Base-by-base conservation (phyloP, 495 filamentous ascomycete species). In the Neurospora sp. region DNA sequence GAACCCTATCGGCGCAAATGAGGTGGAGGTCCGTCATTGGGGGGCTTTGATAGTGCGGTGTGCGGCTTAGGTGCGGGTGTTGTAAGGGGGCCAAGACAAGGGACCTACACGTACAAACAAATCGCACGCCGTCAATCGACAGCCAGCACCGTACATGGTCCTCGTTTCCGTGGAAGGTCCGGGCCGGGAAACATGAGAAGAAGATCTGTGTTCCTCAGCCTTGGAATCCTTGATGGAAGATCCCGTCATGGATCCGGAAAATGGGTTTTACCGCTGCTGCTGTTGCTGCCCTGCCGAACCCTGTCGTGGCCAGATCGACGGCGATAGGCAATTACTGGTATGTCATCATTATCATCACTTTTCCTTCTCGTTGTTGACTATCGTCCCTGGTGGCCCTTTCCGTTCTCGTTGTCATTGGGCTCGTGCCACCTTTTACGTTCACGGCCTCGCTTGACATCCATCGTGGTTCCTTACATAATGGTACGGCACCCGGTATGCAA, bases 1-100 rank as follows among this genome's bases (percentile, higher is more conserved):
- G 59, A 75, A 77, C 73, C 73, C 75, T 70, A 73, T 76, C 75
- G 72, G 46, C 68, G 69, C 72, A 75, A 75, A 77, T 75, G 76
- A 77, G 76, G 66, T 75, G 74, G 74, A 71, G 71, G 70, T 31
- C 72, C 71, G 74, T 74, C 72, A 75, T 77, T 75, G 73, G 75
- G 74, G 27, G 71, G 53, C 69, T 66, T 73, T 59, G 53, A 75
- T 73, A 71, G 68, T 72, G 71, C 71, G 59, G 73, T 74, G 59
- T 73, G 73, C 39, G n/a, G 69, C 61, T 27, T 31, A 66, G 53
- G 53, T 66, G 53, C 53, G 53, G 53, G 53, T 35, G 53, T 66
- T 31, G 27, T 3, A 31, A 31, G 27, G 27, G 27, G 27, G 53
- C 27, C 53, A 61, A 61, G 27, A 66, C 53, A 66, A 48, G 53